Evolutionary conservation across 2,329 filamentous ascomycete species (phyloP), one percentile per base, ranked within the genome.

Genomic region (Diaporthe capsici): DNA sequence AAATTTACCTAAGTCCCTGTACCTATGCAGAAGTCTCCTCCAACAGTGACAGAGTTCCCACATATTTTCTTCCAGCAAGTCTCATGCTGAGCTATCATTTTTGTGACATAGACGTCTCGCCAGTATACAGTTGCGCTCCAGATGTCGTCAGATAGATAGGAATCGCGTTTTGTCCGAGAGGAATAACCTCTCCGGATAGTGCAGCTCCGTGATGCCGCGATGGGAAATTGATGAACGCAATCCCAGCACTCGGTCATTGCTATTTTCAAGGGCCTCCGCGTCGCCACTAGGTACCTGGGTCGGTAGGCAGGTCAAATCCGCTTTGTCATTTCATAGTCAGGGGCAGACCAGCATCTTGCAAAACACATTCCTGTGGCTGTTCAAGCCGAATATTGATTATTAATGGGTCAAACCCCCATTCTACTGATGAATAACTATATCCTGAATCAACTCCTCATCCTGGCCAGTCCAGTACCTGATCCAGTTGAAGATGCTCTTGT

Each of bases 401-500:
- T 25, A 25, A 20, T 10, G 39, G 39, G 60, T 47, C 25, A 47
- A 31, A 4, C 6, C 6, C 39, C 37, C n/a, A 17, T 51, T 68
- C 65, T 68, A 68, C 34, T 68, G 65, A 17, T 70, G 47, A 31
- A 70, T 70, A 28, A 70, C 49, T 28, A 55, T 70, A 55, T 70
- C 65, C 49, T 70, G 65, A 17, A 70, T 70, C 65, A 70, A 42
- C n/a, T 55, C 49, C 15, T 70, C 65, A 22, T 70, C 65, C 34
- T 70, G 65, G 17, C 65, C 65, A 28, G 65, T 68, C 65, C 65
- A 87, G 79, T 88, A 87, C 82, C 93, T 93, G 79, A 93, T 92
- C 88, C 90, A 94, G 79, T 93, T 91, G 73, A 93, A 84, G 67
- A 94, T 92, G 17, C 90, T 90, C 60, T 87, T 88, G 81, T 94